These are phyloP conservation scores for Macaranga tanarius DNA, from an alignment of 441 rosid species.

Conservation along the genomic window DNA sequence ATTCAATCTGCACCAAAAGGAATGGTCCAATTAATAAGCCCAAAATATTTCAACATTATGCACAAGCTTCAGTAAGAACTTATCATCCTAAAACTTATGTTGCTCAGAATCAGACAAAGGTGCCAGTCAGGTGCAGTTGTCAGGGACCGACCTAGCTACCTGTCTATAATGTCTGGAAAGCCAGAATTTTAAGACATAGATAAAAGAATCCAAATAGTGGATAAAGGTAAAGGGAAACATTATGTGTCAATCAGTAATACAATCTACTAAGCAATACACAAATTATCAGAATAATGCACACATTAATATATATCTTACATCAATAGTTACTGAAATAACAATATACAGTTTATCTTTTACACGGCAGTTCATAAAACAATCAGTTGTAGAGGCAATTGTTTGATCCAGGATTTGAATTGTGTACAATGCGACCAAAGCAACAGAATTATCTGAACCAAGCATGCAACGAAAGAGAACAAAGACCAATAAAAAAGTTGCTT, in stretches of 20 bases:
- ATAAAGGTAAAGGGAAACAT: not conserved
- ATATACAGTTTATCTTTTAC: not conserved
- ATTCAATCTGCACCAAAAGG: conserved; percentile 61
- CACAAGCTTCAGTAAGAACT: conserved; percentile 15
- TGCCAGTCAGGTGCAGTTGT: not conserved
- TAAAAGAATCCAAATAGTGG: not conserved
- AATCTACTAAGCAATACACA: not conserved
- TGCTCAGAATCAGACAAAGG: not conserved
- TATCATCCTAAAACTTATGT: not conserved
- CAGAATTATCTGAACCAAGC: not conserved
- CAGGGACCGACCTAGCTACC: not conserved
- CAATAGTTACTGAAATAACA: not conserved
- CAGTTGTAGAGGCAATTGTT: not conserved
- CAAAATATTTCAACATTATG: conserved; percentile 12
- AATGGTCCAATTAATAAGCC: conserved; percentile 8
- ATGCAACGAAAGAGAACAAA: not conserved
- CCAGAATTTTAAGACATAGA: not conserved
- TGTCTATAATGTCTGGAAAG: not conserved
- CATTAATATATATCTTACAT: not conserved
- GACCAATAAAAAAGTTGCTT: not conserved
- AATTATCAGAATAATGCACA: not conserved
- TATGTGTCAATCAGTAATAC: not conserved
- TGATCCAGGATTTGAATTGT: not conserved
- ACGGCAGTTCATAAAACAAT: not conserved
- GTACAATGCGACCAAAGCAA: not conserved